A percentile compares a stretch with the other conserved stretches of the same genome.
These are phyloP conservation scores for Cajanus cajan DNA, from an alignment of 306 rosid genomes.

Conservation along the genomic window DNA sequence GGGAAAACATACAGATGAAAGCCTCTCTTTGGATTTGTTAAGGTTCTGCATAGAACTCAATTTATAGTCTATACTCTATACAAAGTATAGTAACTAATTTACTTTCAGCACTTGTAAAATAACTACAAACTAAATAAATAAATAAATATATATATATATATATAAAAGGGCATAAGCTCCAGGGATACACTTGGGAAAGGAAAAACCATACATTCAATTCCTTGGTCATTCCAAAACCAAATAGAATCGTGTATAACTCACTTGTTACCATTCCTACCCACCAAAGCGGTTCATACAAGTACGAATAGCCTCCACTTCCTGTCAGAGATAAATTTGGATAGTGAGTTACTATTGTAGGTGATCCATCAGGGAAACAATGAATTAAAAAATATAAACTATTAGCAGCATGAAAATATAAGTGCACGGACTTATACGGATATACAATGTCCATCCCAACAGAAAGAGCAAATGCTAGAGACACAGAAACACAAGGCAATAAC, in stretches of 20 bases:
- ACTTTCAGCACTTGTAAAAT: background rate
- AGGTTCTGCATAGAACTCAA: slow-evolving; percentile 7
- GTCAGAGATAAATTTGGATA: slow-evolving; percentile 37
- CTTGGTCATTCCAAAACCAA: background rate
- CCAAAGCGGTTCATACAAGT: slow-evolving; percentile 99
- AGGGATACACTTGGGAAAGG: background rate
- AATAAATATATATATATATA: background rate
- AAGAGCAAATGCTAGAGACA: background rate
- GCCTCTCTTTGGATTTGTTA: slow-evolving; percentile 14
- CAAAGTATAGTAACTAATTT: background rate
- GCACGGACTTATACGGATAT: background rate
- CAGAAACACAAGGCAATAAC: background rate
- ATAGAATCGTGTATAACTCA: slow-evolving; percentile 49
- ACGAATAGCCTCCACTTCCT: slow-evolving; percentile 98
- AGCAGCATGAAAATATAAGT: slow-evolving; percentile 2
- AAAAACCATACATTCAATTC: background rate
- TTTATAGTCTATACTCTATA: background rate
- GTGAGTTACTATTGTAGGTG: slow-evolving; percentile 21
- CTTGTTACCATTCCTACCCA: slow-evolving; percentile 99
- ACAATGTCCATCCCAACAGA: background rate
- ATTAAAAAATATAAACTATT: slow-evolving; percentile 4
- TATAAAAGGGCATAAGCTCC: background rate
- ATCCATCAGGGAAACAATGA: background rate
- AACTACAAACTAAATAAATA: background rate
- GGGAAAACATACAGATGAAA: background rate